Percentiles rank a stretch among this genome's conserved stretches.
These are phyloP conservation scores for Gynostemma pentaphyllum DNA, from an alignment of 306 rosid species.

Conservation along the genomic window DNA sequence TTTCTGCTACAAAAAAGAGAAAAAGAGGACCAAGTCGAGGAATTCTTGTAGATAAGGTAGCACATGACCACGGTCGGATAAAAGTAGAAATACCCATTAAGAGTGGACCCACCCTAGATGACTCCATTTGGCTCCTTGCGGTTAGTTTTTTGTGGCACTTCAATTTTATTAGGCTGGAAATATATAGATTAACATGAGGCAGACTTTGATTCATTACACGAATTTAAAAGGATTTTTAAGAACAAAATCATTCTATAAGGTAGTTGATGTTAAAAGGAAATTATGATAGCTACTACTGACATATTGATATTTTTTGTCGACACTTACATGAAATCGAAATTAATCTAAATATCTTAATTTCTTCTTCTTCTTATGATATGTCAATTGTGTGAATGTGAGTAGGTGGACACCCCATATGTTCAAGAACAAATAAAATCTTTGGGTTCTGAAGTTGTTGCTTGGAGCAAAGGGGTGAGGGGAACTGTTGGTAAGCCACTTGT, in stretches of 20 bases:
- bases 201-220: background rate
- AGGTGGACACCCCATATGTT: slow-evolving; percentile 81
- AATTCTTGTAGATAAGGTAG: too few species aligned
- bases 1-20: too few species aligned
- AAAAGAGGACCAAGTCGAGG: too few species aligned
- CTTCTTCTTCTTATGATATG: background rate
- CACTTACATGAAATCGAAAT: background rate
- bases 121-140: slow-evolving; percentile 84
- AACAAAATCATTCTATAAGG: background rate
- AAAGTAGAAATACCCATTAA: too few species aligned
- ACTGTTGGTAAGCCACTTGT: slow-evolving; percentile 67
- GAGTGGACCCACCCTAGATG: slow-evolving; percentile 51
- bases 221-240: background rate
- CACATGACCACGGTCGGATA: too few species aligned
- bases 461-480: slow-evolving; percentile 87
- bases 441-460: slow-evolving; percentile 83
- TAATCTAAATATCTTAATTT: background rate
- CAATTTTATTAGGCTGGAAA: background rate
- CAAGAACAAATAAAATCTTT: slow-evolving; percentile 45
- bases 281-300: background rate
- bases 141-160: slow-evolving; percentile 26
- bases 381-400: slow-evolving; percentile 1
- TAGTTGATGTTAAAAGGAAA: background rate
- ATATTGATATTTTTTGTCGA: background rate
- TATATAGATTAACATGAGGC: background rate